Conservation (phyloP, 495 filamentous ascomycete genomes). For the Penicillium coprophilum region DNA sequence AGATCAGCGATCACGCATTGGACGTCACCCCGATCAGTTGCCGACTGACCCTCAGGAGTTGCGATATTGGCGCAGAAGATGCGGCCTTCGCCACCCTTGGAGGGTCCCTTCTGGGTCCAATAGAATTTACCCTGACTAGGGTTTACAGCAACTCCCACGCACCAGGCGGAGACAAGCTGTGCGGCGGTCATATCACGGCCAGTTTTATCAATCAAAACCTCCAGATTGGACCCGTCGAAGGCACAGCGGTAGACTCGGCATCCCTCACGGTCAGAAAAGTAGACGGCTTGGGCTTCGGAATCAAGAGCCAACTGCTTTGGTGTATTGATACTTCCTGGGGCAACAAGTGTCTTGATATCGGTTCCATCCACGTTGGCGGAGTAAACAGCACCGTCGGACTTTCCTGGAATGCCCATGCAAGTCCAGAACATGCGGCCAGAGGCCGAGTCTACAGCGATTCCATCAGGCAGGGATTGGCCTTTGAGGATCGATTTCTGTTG, state of each 20-base stretch:
- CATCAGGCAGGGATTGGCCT: conserved; percentile 45
- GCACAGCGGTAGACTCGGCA: conserved; percentile 45
- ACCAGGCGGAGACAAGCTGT: conserved; percentile 32
- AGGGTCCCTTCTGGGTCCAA: conserved; percentile 57
- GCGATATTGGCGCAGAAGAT: conserved; percentile 49
- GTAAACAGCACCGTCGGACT: conserved; percentile 43
- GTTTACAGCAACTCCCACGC: conserved; percentile 33
- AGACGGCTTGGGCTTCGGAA: conserved; percentile 34
- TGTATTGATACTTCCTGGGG: conserved; percentile 42
- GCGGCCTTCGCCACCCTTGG: conserved; percentile 47
- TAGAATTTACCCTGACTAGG: conserved; percentile 42
- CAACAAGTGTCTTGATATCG: conserved; percentile 35
- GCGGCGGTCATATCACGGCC: neutral
- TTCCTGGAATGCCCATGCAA: conserved; percentile 46
- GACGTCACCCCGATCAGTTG: conserved; percentile 32
- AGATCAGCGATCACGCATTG: conserved; percentile 38
- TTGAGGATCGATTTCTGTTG: conserved; percentile 21
- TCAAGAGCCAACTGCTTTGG: conserved; percentile 53
- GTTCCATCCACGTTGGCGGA: conserved; percentile 42
- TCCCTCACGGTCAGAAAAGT: conserved; percentile 57
- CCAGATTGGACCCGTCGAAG: conserved; percentile 44
- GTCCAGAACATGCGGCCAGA: conserved; percentile 51
- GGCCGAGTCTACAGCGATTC: conserved; percentile 37
- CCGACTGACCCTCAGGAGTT: conserved; percentile 22
- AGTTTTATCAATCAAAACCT: conserved; percentile 40